Conservation (phyloP, 2,329 filamentous ascomycete genomes). For the Didymellaceae sp. region DNA sequence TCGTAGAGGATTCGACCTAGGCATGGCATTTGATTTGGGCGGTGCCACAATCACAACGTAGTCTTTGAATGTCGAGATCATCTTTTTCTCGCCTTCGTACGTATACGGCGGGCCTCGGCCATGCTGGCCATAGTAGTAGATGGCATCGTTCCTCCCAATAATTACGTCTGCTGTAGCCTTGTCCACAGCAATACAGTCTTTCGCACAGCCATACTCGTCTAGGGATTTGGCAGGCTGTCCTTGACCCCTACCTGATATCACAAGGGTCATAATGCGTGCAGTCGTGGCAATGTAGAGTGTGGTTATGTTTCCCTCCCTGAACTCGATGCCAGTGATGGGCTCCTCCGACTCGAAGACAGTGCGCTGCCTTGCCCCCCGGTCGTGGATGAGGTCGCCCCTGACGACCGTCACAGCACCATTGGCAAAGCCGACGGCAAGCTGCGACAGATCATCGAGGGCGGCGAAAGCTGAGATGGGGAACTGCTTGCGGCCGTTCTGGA, state of each 20-base stretch:
- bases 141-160: slow-evolving; percentile 91
- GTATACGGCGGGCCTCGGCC: slow-evolving; percentile 87
- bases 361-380: slow-evolving; percentile 90
- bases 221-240: slow-evolving; percentile 86
- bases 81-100: slow-evolving; percentile 88
- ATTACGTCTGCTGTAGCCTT: slow-evolving; percentile 81
- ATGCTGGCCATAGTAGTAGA: slow-evolving; percentile 89
- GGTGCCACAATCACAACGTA: slow-evolving; percentile 89
- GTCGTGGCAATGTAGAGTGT: slow-evolving; percentile 94
- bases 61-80: slow-evolving; percentile 78
- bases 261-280: slow-evolving; percentile 81
- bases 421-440: slow-evolving; percentile 93
- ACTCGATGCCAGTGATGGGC: slow-evolving; percentile 89
- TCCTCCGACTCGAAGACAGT: slow-evolving; percentile 97
- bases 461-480: slow-evolving; percentile 96
- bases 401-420: slow-evolving; percentile 95
- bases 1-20: slow-evolving; percentile 67
- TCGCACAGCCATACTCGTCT: slow-evolving; percentile 86
- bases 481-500: slow-evolving; percentile 89
- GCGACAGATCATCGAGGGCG: slow-evolving; percentile 84
- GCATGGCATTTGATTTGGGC: slow-evolving; percentile 63
- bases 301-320: slow-evolving; percentile 68
- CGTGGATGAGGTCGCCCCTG: slow-evolving; percentile 91
- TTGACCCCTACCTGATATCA: slow-evolving; percentile 87
- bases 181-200: slow-evolving; percentile 95